phyloP scores from a whole-genome alignment of 2,329 filamentous ascomycete species.

The Thermoascus crustaceus region DNA sequence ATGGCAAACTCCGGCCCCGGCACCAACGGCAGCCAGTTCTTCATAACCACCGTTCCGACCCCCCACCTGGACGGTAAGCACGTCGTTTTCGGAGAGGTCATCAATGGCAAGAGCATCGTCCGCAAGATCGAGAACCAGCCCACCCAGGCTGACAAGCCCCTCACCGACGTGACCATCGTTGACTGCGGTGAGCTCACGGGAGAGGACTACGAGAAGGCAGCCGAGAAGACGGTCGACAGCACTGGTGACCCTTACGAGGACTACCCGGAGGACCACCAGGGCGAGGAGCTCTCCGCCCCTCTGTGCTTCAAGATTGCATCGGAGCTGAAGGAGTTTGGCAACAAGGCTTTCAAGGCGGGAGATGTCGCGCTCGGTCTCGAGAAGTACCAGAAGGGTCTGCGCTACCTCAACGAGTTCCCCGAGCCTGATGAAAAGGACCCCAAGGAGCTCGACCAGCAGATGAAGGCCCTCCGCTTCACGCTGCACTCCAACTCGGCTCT shows the following conservation, averaged over 20 bases:
- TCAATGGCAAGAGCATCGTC: conserved; percentile 84
- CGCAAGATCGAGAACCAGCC: conserved; percentile 80
- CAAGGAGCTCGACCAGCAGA: conserved; percentile 55
- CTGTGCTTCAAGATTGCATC: conserved; percentile 70
- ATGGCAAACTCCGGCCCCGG: conserved; percentile 97
- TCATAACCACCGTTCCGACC: conserved; percentile 91
- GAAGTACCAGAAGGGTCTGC: conserved; percentile 90
- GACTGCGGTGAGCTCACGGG: conserved; percentile 82
- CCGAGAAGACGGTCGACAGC: conserved; percentile 63
- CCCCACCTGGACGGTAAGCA: conserved; percentile 94
- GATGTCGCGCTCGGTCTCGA: conserved; percentile 63
- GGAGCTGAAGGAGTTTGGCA: conserved; percentile 86
- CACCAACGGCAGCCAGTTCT: conserved; percentile 97
- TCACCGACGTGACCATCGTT: conserved; percentile 61
- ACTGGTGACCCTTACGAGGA: conserved; percentile 92
- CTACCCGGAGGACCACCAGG: conserved; percentile 74
- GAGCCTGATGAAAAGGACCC: conserved; percentile 61
- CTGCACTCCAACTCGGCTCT: conserved; percentile 85
- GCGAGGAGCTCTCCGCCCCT: conserved; percentile 55
- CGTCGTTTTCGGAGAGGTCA: conserved; percentile 91
- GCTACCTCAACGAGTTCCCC: conserved; percentile 81
- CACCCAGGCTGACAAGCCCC: conserved; percentile 71
- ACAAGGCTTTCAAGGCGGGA: conserved; percentile 78
- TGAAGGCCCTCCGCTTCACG: conserved; percentile 69
- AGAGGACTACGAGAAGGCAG: conserved; percentile 58